Evolutionary conservation across 257 asterid genomes (phyloP).

Genomic region (Agastache rugosa): DNA sequence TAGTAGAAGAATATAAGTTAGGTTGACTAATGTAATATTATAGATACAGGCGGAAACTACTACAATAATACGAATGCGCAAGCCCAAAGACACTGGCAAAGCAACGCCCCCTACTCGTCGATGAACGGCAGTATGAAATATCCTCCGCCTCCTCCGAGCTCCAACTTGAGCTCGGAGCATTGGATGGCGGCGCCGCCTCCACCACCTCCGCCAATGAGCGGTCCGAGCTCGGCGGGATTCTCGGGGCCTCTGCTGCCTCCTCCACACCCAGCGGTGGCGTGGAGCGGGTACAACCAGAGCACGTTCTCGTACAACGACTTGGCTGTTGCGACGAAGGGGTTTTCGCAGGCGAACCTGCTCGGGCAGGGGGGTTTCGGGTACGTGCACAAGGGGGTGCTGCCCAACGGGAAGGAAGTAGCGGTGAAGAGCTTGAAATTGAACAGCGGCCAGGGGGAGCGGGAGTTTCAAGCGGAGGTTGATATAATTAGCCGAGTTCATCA

Average conservation of each 20-base stretch:
- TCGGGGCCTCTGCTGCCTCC: constrained; percentile 79
- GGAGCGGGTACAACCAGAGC: constrained; percentile 57
- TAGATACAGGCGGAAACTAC: constrained; percentile 57
- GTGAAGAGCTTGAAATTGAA: constrained; percentile 68
- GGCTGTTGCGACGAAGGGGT: constrained; percentile 54
- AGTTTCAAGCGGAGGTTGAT: constrained; percentile 75
- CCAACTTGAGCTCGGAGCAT: constrained; percentile 61
- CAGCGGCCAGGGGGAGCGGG: constrained; percentile 76
- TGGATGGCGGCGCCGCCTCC: constrained; percentile 74
- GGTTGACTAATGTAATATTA: no score
- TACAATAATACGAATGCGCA: constrained; percentile 38
- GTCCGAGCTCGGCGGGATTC: constrained; percentile 64
- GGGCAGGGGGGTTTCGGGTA: constrained; percentile 82
- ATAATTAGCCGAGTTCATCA: constrained; percentile 72
- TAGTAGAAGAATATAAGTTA: no score
- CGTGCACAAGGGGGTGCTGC: constrained; percentile 69
- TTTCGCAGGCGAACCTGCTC: constrained; percentile 53
- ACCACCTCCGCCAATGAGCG: constrained; percentile 73
- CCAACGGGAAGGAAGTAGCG: constrained; percentile 58
- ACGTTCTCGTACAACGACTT: constrained; percentile 64
- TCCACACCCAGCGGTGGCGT: constrained; percentile 49
- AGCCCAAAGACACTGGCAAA: constrained; percentile 51
- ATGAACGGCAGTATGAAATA: constrained; percentile 44
- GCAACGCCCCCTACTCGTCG: constrained; percentile 26
- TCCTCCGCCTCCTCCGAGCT: constrained; percentile 51